A percentile compares a stretch with the other conserved stretches of the same genome.
phyloP scores from a whole-genome alignment of 2,329 filamentous ascomycete species.

The Alternaria brassicicola region DNA sequence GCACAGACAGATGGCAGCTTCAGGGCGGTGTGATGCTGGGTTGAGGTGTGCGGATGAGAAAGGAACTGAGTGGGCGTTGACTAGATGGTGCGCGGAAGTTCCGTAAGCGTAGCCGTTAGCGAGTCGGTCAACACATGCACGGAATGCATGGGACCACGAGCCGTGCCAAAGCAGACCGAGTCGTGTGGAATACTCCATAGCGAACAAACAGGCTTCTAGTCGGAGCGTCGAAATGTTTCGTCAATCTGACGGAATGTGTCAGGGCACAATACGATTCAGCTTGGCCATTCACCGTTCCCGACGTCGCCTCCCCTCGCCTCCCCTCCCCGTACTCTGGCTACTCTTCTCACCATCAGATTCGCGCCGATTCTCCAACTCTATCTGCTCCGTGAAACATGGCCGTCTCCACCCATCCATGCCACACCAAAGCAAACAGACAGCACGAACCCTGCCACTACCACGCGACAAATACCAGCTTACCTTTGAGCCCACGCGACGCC shows the following conservation, averaged over 20 bases:
- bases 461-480: slow-evolving; percentile 13
- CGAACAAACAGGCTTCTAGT: neutral
- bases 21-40: slow-evolving; percentile 26
- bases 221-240: neutral
- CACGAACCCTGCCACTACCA: slow-evolving; percentile 8
- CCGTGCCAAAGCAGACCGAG: neutral
- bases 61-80: slow-evolving; percentile 16
- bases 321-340: neutral
- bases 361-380: neutral
- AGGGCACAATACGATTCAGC: neutral
- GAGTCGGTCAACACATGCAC: slow-evolving; percentile 9
- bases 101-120: slow-evolving; percentile 20
- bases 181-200: neutral
- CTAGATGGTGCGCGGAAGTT: slow-evolving; percentile 13
- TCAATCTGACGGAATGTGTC: neutral
- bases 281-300: slow-evolving; percentile 1
- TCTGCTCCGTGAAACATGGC: slow-evolving; percentile 5
- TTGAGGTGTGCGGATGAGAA: slow-evolving; percentile 21
- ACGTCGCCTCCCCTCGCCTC: too few species aligned
- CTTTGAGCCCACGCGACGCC: slow-evolving; percentile 8
- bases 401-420: slow-evolving; percentile 7
- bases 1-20: slow-evolving; percentile 17
- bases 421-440: slow-evolving; percentile 11
- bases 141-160: neutral
- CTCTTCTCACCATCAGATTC: neutral